Base-by-base conservation (phyloP, 1,284 basidiomycete species). In the Puccinia triticina region DNA sequence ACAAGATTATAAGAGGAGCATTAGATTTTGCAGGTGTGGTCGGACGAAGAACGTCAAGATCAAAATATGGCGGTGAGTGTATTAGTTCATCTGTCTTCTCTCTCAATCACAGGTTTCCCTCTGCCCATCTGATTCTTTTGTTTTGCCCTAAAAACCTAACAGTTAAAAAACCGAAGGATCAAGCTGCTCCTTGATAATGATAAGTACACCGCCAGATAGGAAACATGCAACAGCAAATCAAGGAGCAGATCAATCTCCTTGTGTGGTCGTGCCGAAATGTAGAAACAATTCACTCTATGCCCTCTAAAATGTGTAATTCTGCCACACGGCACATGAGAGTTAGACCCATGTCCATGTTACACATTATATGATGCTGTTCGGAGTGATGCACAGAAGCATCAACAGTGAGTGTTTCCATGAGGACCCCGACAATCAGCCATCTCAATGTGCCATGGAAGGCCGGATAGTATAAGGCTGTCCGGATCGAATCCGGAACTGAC, bases 1-100 rank as follows among this genome's bases (percentile, higher is more conserved):
- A 99, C 89, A 97, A 98, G 88, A 89, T 98, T 83, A 93, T 99
- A 18, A 91, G 97, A 86, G 97, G 97, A 48, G 93, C 95, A 29
- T 88, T 95, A 77, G 97, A 99, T 89, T 92, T 97, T 84, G 92
- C 92, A 82, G 95, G 93, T 79, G 97, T 99, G 2, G 93, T 94
- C 3, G 93, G 93, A 82, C 90, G 97, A 85, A 90, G 90, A 74
- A 91, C 90, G 18, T 91, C 92, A 59, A 90, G 97, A 83, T 98
- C 95, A 89, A 93, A 92, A 90, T 99, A 98, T 86, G 97, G 93
- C 88, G 93, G 94, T 95, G 88, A 84, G 91, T 90, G 14, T 66
- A 61, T 53, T 73, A 12, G 2, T 37, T 72, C 46, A 7, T 48
- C 53, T 50, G 0, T 72, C 43, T n/a, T 26, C 2, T 50, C 26